phyloP scores from a whole-genome alignment of 1,284 basidiomycete genomes.

The Irpex lacteus region DNA sequence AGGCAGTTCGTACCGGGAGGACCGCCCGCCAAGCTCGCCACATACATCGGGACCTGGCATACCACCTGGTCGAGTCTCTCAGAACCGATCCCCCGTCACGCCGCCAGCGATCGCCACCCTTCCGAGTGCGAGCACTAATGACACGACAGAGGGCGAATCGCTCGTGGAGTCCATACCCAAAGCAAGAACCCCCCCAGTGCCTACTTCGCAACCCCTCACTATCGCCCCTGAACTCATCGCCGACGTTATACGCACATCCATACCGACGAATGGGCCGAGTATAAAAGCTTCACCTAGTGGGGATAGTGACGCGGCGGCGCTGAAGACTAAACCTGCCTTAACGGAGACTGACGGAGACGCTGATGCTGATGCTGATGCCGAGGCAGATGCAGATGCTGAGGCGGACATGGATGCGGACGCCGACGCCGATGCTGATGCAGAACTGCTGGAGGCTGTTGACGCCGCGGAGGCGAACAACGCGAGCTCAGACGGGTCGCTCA shows the following conservation, averaged over 20 bases:
- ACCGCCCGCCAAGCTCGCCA: conserved; percentile 12
- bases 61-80: conserved; percentile 2
- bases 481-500: conserved; percentile 26
- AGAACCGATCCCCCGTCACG: conserved; percentile 23
- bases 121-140: conserved; percentile 20
- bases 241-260: background rate
- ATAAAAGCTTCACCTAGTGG: background rate
- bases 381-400: conserved; percentile 25
- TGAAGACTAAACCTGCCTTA: conserved; percentile 17
- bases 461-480: conserved; percentile 33
- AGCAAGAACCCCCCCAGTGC: background rate
- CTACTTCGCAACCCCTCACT: background rate
- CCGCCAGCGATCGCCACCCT: conserved; percentile 29
- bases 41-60: background rate
- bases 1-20: conserved; percentile 19
- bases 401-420: conserved; percentile 26
- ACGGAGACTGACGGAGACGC: conserved; percentile 24
- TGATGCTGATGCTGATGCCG: conserved; percentile 26
- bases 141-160: conserved; percentile 16
- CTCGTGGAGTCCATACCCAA: background rate
- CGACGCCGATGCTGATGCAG: conserved; percentile 32
- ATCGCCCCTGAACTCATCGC: background rate
- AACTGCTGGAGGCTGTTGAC: conserved; percentile 35
- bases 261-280: conserved; percentile 1
- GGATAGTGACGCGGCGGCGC: conserved; percentile 7